phyloP scores from a whole-genome alignment of 2,329 filamentous ascomycete species.

The Penicillium expansum region DNA sequence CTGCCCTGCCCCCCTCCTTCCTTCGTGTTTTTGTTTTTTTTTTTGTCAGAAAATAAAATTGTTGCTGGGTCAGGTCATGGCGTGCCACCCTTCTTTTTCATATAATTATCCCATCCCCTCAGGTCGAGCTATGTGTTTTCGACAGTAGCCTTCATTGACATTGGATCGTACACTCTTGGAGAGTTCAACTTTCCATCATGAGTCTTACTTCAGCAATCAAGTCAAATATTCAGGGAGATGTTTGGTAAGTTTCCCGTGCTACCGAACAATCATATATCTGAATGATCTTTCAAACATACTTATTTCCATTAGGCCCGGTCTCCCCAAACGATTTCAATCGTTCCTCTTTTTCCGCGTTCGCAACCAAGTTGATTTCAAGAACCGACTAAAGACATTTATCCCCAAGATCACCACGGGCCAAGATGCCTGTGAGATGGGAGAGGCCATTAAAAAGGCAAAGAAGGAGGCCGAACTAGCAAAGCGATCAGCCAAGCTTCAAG shows the following conservation, averaged over 20 bases:
- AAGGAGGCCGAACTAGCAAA: background rate
- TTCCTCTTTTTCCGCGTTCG: conserved; percentile 17
- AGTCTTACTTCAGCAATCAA: background rate
- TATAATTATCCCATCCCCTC: background rate
- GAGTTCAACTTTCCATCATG: background rate
- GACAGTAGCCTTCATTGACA: background rate
- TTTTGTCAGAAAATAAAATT: background rate
- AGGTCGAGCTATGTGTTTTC: background rate
- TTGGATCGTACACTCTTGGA: background rate
- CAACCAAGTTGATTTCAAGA: conserved; percentile 7
- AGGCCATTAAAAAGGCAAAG: conserved; percentile 1
- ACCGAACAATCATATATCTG: background rate
- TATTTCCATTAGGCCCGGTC: background rate
- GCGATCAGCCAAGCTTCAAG: background rate
- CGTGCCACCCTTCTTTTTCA: background rate
- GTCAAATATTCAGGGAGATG: conserved; percentile 18
- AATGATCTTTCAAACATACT: background rate
- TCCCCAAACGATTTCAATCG: conserved; percentile 5
- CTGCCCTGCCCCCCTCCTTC: background rate
- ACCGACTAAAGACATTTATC: conserved; percentile 8
- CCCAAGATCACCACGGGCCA: conserved; percentile 13
- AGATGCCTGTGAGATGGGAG: conserved; percentile 2
- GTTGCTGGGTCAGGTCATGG: background rate
- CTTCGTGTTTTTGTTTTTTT: background rate
- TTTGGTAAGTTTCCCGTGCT: conserved; percentile 12